A percentile compares a stretch with the other conserved stretches of the same genome.
Evolutionary conservation across 1,139 yeast species (phyloP).

Genomic region (Yamadazyma sp.): DNA sequence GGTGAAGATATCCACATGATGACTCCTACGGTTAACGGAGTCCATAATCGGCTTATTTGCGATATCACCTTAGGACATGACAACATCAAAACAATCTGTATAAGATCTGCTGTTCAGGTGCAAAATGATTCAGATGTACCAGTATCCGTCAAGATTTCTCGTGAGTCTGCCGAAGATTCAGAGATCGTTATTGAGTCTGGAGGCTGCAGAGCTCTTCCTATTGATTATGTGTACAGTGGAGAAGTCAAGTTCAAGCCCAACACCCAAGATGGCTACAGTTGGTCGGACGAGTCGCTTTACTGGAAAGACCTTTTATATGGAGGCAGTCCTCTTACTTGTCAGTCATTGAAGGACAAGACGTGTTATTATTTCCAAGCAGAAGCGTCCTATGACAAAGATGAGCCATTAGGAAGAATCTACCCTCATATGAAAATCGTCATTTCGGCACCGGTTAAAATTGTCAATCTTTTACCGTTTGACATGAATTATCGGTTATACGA

Average conservation of each 20-base stretch:
- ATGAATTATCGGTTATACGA: slow-evolving; percentile 75
- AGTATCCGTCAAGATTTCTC: slow-evolving; percentile 41
- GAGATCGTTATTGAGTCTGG: slow-evolving; percentile 52
- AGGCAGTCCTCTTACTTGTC: slow-evolving; percentile 61
- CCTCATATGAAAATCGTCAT: slow-evolving; percentile 82
- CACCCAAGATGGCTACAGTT: slow-evolving; percentile 50
- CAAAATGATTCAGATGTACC: slow-evolving; percentile 71
- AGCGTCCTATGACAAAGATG: slow-evolving; percentile 60
- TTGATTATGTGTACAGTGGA: slow-evolving; percentile 63
- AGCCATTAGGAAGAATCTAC: slow-evolving; percentile 71
- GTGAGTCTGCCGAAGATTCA: slow-evolving; percentile 16
- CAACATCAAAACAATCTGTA: slow-evolving; percentile 70
- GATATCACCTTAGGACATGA: slow-evolving; percentile 70
- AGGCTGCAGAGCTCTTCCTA: slow-evolving; percentile 64
- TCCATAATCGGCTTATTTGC: slow-evolving; percentile 74
- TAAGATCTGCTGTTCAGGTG: slow-evolving; percentile 73
- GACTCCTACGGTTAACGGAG: slow-evolving; percentile 58
- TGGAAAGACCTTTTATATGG: slow-evolving; percentile 67
- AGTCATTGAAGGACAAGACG: slow-evolving; percentile 41
- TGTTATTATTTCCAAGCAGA: slow-evolving; percentile 73
- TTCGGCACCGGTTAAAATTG: slow-evolving; percentile 85
- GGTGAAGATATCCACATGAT: slow-evolving; percentile 79
- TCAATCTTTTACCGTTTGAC: slow-evolving; percentile 83
- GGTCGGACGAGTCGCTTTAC: slow-evolving; percentile 61
- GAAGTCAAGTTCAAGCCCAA: slow-evolving; percentile 61